Evolutionary conservation across 1,284 basidiomycete genomes (phyloP), one percentile per base, ranked within the genome.

Genomic region (Sanghuangporus baumii): DNA sequence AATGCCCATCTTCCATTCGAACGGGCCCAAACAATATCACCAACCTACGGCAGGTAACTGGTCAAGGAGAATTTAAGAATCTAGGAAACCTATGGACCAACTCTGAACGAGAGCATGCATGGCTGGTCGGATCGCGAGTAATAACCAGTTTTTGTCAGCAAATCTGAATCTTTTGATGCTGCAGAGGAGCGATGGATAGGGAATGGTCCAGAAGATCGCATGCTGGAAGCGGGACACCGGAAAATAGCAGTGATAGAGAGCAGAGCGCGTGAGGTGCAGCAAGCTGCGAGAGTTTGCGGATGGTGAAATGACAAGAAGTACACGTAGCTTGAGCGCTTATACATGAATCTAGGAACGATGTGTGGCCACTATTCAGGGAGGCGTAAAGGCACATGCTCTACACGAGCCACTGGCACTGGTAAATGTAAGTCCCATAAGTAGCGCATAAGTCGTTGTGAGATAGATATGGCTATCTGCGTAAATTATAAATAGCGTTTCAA

Each of bases 11-110:
- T 20, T 40, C 58, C 58, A 40, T 51, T 26, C 3, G 38, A 16
- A 14, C 58, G 58, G 14, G 48, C 58, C 58, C 58, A 60, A 20
- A 60, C 58, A n/a, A n/a, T 12, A 40, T 60, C 48, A 14, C 58
- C 58, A 48, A 60, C 58, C 58, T 60, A n/a, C 20, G 12, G 47
- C 20, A 48, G 8, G 26, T 43, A 11, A 59, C n/a, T 26, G 6
- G 40, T 20, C 12, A 41, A 31, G 14, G 43, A 31, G 37, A 41
- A 18, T 51, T 37, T 16, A 26, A 43, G 37, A 38, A 34, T 12
- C 18, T 11, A 34, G 11, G 47, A 31, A 50, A 31, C 20, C 20
- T 46, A n/a, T 31, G 7, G 18, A 51, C 48, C 8, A 11, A 52
- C 58, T 20, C 34, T n/a, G 51, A 60, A 60, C 23, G 48, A 20